Conservation (phyloP, 2,329 filamentous ascomycete genomes). For the Neopestalotiopsis sp. region DNA sequence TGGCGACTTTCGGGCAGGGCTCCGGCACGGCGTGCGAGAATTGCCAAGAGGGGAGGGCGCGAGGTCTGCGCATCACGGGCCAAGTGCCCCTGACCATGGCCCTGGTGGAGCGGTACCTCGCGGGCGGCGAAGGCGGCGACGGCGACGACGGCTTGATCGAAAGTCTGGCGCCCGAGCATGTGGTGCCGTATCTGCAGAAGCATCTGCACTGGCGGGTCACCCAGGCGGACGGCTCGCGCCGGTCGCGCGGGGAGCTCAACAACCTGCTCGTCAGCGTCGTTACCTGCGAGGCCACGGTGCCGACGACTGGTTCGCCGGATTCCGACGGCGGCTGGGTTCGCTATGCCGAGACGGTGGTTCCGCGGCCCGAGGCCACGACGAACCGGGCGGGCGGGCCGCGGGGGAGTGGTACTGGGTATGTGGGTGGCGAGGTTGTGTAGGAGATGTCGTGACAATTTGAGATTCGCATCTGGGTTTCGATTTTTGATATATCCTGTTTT, state of each 20-base stretch:
- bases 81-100: constrained; percentile 35
- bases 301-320: not conserved
- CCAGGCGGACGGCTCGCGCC: not conserved
- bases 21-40: constrained; percentile 29
- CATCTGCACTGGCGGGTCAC: not conserved
- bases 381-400: not conserved
- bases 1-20: constrained; percentile 44
- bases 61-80: constrained; percentile 30
- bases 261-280: not conserved
- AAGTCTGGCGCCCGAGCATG: not conserved
- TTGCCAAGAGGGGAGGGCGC: constrained; percentile 26
- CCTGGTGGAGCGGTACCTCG: constrained; percentile 20
- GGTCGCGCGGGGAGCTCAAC: not conserved
- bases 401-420: not conserved
- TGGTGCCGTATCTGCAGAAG: not conserved
- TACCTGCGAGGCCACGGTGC: not conserved
- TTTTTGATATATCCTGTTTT: no score
- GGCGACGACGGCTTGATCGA: not conserved
- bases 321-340: not conserved
- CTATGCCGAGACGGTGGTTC: not conserved
- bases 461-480: no score
- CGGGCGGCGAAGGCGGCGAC: not conserved
- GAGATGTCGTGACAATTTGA: no score
- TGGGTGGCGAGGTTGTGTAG: not conserved
- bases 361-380: not conserved